Conservation (phyloP, 805 yeast genomes). For the Lipomyces orientalis region DNA sequence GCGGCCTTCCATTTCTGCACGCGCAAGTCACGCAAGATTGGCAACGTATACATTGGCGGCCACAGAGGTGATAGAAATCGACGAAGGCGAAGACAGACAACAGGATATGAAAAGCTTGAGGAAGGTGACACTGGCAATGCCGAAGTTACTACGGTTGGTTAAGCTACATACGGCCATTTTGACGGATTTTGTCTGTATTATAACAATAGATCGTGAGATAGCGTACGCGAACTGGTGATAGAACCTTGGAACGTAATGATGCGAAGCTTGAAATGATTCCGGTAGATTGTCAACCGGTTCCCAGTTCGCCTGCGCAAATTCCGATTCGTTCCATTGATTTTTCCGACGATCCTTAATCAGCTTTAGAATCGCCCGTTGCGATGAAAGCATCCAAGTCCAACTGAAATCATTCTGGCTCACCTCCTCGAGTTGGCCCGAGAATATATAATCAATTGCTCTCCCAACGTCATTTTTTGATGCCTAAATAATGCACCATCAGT, state of each 20-base stretch:
- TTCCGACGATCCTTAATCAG: conserved; percentile 13
- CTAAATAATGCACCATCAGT: conserved; percentile 20
- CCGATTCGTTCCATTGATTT: conserved; percentile 21
- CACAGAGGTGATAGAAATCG: conserved; percentile 15
- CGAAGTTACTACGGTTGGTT: conserved; percentile 6
- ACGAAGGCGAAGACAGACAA: conserved; percentile 1
- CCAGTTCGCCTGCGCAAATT: conserved; percentile 18
- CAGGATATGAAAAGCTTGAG: conserved; percentile 27
- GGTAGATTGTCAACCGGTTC: conserved; percentile 5
- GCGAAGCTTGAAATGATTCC: no score
- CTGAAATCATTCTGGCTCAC: conserved; percentile 12
- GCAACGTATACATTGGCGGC: conserved; percentile 29
- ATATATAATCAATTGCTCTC: conserved; percentile 43
- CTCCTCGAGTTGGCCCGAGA: conserved; percentile 34
- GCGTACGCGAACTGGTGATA: neutral
- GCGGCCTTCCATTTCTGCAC: conserved; percentile 35
- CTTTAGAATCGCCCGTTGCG: neutral
- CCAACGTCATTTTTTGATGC: conserved; percentile 40
- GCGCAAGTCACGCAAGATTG: conserved; percentile 26
- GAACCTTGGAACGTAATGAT: neutral
- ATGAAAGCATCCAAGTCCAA: neutral
- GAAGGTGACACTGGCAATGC: conserved; percentile 11
- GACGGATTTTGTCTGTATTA: neutral
- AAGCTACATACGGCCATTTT: neutral
- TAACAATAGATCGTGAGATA: neutral